phyloP scores from a whole-genome alignment of 2,329 filamentous ascomycete species.

The Neophaeococcomyces aloes region DNA sequence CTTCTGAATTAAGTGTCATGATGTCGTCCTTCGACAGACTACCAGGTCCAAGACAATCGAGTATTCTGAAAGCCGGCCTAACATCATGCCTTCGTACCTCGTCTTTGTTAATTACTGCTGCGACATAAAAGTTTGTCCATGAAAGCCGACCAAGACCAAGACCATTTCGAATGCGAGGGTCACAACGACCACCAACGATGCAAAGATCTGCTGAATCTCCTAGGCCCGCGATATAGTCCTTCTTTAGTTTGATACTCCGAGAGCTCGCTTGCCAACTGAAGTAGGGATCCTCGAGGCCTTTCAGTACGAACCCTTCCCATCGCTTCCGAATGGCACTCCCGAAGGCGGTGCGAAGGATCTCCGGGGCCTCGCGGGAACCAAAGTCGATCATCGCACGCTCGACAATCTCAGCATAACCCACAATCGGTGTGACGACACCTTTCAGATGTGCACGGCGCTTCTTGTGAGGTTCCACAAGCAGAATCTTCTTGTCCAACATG shows the following conservation, averaged over 20 bases:
- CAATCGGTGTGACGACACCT: slow-evolving; percentile 42
- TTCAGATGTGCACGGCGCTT: slow-evolving; percentile 44
- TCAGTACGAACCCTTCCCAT: slow-evolving; percentile 72
- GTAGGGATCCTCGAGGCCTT: slow-evolving; percentile 65
- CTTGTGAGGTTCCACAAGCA: slow-evolving; percentile 37
- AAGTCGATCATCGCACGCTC: slow-evolving; percentile 61
- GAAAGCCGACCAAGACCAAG: slow-evolving; percentile 45
- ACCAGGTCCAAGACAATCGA: slow-evolving; percentile 49
- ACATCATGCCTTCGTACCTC: slow-evolving; percentile 41
- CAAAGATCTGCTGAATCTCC: slow-evolving; percentile 79
- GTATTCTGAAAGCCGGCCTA: slow-evolving; percentile 53
- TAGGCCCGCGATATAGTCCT: slow-evolving; percentile 66
- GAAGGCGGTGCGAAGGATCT: slow-evolving; percentile 53
- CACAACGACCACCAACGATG: slow-evolving; percentile 63
- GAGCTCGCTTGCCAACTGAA: slow-evolving; percentile 43
- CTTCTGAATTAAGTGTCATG: slow-evolving; percentile 38
- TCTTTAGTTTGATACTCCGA: slow-evolving; percentile 71
- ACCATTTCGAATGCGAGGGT: slow-evolving; percentile 50
- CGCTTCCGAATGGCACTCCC: slow-evolving; percentile 53
- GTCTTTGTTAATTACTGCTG: slow-evolving; percentile 60
- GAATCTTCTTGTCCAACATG: slow-evolving; percentile 44
- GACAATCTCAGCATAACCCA: slow-evolving; percentile 57
- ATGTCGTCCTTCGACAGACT: slow-evolving; percentile 43
- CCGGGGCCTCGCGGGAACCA: slow-evolving; percentile 39
- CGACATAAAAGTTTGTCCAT: slow-evolving; percentile 75